Evolutionary conservation across 345 rosid species (phyloP).

Genomic region (Dovyalis caffra): DNA sequence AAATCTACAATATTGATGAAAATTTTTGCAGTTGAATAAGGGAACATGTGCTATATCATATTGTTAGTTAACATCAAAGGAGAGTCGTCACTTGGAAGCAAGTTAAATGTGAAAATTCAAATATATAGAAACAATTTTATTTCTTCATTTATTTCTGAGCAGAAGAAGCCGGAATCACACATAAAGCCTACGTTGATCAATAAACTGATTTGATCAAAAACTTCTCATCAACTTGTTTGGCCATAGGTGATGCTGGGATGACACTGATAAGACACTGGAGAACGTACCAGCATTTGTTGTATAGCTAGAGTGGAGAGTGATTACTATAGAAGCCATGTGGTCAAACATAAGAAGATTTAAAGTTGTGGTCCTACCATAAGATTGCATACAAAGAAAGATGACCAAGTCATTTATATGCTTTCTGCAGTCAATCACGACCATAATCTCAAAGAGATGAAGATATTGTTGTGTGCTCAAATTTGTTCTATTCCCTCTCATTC

Average conservation of each 20-base stretch:
- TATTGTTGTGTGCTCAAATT: not conserved
- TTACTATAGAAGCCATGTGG: not conserved
- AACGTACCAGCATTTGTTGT: slow-evolving; percentile 1
- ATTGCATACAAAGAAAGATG: not conserved
- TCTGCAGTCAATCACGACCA: not conserved
- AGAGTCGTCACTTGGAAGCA: too few relatives aligned
- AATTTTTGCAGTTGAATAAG: too few relatives aligned
- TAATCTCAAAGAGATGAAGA: not conserved
- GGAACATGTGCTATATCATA: too few relatives aligned
- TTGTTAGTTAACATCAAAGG: too few relatives aligned
- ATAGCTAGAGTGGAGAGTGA: not conserved
- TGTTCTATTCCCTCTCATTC: not conserved
- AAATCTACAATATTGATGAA: too few relatives aligned
- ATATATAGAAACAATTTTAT: too few relatives aligned
- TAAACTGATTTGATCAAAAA: too few relatives aligned
- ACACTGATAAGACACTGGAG: not conserved
- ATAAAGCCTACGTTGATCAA: too few relatives aligned
- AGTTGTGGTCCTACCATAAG: not conserved
- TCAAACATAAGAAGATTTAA: not conserved
- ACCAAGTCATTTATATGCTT: not conserved
- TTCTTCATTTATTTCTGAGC: too few relatives aligned
- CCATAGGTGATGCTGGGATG: slow-evolving; percentile 4
- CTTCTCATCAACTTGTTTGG: not conserved
- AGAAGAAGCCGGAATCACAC: too few relatives aligned
- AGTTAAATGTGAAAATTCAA: too few relatives aligned